Conservation (phyloP, 495 filamentous ascomycete genomes). For the Talaromyces liani region DNA sequence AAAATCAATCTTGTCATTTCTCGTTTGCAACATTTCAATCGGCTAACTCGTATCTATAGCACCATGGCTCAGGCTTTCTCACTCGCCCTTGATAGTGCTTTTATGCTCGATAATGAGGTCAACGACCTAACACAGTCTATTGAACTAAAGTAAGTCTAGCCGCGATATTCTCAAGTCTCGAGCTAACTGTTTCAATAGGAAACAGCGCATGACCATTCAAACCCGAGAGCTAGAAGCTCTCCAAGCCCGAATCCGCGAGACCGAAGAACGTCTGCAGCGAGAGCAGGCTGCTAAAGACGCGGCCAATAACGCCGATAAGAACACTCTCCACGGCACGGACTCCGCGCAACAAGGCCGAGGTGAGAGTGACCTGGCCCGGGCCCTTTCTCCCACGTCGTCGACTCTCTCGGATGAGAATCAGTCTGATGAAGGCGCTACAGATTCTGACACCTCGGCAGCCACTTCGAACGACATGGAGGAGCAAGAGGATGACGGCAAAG, state of each 20-base stretch:
- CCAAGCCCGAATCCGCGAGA: conserved; percentile 73
- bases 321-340: conserved; percentile 13
- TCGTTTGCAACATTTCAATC: conserved; percentile 21
- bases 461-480: conserved; percentile 10
- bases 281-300: conserved; percentile 7
- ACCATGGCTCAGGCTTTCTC: conserved; percentile 86
- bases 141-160: conserved; percentile 67
- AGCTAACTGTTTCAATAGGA: conserved; percentile 25
- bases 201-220: conserved; percentile 69
- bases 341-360: conserved; percentile 10
- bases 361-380: conserved; percentile 13
- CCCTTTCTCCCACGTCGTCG: conserved; percentile 7
- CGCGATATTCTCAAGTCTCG: conserved; percentile 17
- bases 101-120: conserved; percentile 73
- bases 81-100: conserved; percentile 77
- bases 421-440: conserved; percentile 13
- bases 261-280: conserved; percentile 67
- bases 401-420: conserved; percentile 9
- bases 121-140: conserved; percentile 69
- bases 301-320: conserved; percentile 7
- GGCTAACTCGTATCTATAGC: conserved; percentile 31
- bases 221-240: conserved; percentile 76
- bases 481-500: background rate
- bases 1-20: background rate
- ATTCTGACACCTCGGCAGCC: conserved; percentile 13